These are phyloP conservation scores for Melampsora larici-populina DNA, from an alignment of 1,284 basidiomycete species.

Conservation along the genomic window DNA sequence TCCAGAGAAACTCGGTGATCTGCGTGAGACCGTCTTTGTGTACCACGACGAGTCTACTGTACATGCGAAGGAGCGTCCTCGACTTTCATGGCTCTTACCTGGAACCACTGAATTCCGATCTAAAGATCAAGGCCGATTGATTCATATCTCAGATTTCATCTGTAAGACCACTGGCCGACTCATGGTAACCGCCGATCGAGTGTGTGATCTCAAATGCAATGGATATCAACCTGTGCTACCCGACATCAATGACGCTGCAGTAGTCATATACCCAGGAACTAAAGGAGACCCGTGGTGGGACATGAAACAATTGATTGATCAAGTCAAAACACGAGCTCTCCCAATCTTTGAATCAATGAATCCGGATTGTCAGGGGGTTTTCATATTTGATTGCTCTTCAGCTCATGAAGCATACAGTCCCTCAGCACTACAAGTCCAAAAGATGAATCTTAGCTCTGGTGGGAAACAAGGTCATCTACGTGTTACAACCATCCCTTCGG, in stretches of 20 bases:
- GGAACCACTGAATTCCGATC: too few relatives aligned
- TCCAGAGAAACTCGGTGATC: background rate
- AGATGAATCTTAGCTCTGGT: background rate
- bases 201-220: background rate
- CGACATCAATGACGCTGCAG: background rate
- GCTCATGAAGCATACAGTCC: background rate
- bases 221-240: background rate
- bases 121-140: background rate
- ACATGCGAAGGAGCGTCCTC: background rate
- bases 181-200: background rate
- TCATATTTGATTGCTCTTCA: conserved; percentile 5
- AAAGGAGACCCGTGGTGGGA: too few relatives aligned
- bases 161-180: background rate
- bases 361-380: conserved; percentile 5
- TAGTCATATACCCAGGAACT: conserved; percentile 3
- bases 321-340: background rate
- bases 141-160: conserved; percentile 17
- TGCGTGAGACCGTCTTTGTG: background rate
- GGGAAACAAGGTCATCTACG: background rate
- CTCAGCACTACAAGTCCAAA: conserved; percentile 8
- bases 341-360: conserved; percentile 7
- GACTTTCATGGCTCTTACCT: conserved; percentile 7
- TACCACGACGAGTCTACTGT: conserved; percentile 10
- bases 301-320: conserved; percentile 1
- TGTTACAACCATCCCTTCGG: background rate